Base-by-base conservation (phyloP, 345 rosid species). In the Murraya paniculata region DNA sequence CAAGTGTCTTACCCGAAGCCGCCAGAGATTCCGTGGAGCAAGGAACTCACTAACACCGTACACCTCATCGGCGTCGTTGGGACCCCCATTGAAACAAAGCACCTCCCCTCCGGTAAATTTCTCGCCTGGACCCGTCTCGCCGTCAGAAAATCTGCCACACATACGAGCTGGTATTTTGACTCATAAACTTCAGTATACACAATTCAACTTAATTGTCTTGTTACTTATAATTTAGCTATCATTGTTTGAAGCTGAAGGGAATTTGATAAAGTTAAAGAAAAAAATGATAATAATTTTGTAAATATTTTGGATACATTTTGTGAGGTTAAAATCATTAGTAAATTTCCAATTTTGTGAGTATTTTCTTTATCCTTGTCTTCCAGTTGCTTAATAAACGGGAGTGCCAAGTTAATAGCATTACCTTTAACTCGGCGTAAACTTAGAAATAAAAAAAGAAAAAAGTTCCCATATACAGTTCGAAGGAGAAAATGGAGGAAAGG, bases 51-150 rank as follows among this genome's bases (percentile, higher is more conserved):
- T 72, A 89, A 89, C 75, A 35, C 86, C 33, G 90, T 89, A 38
- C 84, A 88, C 61, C 92, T 91, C 66, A 84, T 91, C 65, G 92
- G 94, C 21, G 62, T 66, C 53, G 91, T 89, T 31, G 91, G 90
- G 7, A 38, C 77, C 28, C 78, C 90, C 14, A 85, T 91, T 6
- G 92, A 91, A 78, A 84, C 85, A 79, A 88, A 82, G 81, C 81
- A 86, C 72, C 83, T 91, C 14, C 80, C 92, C 38, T 89, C 90
- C 25, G 91, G 90, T 2, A 91, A 89, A 79, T 85, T 81, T 67
- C 77, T 91, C 56, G 92, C 91, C 21, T 85, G 92, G 92, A 87
- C 94, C 18, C 86, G 89, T 39, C 88, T 89, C 21, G 90, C 82
- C 50, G 84, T 91, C 68, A 81, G 74, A 78, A 87, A 86, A 80